A percentile compares a stretch with the other conserved stretches of the same genome.
These are phyloP conservation scores for Escovopsis sp. DNA, from an alignment of 2,329 filamentous ascomycete species.

Conservation along the genomic window DNA sequence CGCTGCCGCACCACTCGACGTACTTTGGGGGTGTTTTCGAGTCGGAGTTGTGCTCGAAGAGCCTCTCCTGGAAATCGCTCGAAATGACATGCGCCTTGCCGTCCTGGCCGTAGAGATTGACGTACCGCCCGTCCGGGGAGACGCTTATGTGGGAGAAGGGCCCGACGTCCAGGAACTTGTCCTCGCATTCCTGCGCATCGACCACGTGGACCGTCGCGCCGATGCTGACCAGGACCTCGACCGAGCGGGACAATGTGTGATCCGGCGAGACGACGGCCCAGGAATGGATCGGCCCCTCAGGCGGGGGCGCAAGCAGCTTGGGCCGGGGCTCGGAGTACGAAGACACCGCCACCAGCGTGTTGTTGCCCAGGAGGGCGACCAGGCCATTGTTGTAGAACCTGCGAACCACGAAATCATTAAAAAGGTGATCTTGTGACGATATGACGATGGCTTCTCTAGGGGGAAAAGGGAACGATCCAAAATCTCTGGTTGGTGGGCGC, in stretches of 20 bases:
- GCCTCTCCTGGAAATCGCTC: constrained; percentile 82
- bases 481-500: no score
- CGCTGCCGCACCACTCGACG: constrained; percentile 91
- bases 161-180: constrained; percentile 78
- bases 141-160: constrained; percentile 85
- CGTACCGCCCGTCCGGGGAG: constrained; percentile 79
- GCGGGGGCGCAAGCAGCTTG: constrained; percentile 61
- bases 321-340: constrained; percentile 85
- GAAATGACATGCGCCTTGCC: constrained; percentile 87
- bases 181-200: constrained; percentile 80
- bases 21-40: constrained; percentile 76
- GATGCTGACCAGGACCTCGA: constrained; percentile 82
- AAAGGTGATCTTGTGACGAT: background rate
- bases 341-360: constrained; percentile 71
- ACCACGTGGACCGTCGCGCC: constrained; percentile 72
- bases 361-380: constrained; percentile 81
- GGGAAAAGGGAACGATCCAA: background rate
- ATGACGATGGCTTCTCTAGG: background rate
- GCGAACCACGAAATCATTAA: background rate
- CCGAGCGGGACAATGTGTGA: constrained; percentile 78
- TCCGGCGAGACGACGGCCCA: constrained; percentile 84
- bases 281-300: constrained; percentile 65
- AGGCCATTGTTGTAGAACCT: constrained; percentile 83
- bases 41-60: constrained; percentile 83
- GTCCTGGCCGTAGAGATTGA: constrained; percentile 72